Percentiles rank a stretch among this genome's conserved stretches.
Conservation (phyloP, 1,284 basidiomycete genomes). For the Rhodofomes roseus region DNA sequence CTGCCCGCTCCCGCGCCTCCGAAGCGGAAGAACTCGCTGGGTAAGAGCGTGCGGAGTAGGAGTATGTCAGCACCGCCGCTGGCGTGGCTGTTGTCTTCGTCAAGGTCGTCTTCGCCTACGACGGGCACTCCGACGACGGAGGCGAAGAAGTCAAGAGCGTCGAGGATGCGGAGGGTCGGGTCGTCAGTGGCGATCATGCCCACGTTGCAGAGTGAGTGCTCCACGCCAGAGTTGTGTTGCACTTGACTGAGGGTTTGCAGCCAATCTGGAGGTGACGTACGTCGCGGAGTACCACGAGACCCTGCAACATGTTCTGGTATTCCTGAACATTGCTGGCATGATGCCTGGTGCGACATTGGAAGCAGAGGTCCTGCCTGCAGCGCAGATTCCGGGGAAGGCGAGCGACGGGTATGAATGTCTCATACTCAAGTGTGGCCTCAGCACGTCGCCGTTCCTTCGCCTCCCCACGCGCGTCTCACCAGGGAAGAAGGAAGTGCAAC, state of each 20-base stretch:
- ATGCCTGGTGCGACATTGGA: constrained; percentile 48
- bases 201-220: constrained; percentile 17
- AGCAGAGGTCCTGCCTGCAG: constrained; percentile 56
- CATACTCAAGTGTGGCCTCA: constrained; percentile 55
- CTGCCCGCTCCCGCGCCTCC: constrained; percentile 28
- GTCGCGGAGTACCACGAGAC: constrained; percentile 85
- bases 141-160: constrained; percentile 13
- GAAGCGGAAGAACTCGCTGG: constrained; percentile 21
- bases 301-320: constrained; percentile 70
- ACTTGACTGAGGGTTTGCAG: constrained; percentile 6
- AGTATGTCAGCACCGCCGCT: constrained; percentile 73
- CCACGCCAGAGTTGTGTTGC: neutral
- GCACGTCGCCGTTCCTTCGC: constrained; percentile 52
- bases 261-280: constrained; percentile 55
- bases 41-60: constrained; percentile 41
- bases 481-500: constrained; percentile 57
- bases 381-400: constrained; percentile 27
- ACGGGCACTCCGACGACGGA: constrained; percentile 12
- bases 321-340: constrained; percentile 49
- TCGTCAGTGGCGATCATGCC: constrained; percentile 24
- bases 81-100: constrained; percentile 52
- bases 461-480: constrained; percentile 63
- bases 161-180: constrained; percentile 23
- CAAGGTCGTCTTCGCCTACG: constrained; percentile 19
- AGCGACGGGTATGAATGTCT: constrained; percentile 47